Percentiles rank a stretch among this genome's conserved stretches.
These are phyloP conservation scores for Calonectria crousiana DNA, from an alignment of 2,329 filamentous ascomycete genomes.

Conservation along the genomic window DNA sequence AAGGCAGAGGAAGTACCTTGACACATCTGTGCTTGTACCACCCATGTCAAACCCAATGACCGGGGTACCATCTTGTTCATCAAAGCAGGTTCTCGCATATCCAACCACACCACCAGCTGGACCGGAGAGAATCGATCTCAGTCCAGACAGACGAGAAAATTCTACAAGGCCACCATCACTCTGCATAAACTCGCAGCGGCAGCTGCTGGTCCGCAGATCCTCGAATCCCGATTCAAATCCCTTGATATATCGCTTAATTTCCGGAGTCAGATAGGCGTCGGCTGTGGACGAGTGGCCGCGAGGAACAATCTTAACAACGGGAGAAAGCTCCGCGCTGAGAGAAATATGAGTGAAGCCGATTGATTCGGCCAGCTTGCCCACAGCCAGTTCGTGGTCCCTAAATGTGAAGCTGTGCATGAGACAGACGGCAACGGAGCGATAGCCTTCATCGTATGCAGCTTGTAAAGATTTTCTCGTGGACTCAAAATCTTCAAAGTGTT, in stretches of 20 bases:
- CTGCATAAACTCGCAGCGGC: slow-evolving; percentile 94
- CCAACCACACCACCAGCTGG: slow-evolving; percentile 91
- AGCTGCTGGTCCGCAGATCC: slow-evolving; percentile 72
- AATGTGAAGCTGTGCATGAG: slow-evolving; percentile 94
- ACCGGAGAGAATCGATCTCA: slow-evolving; percentile 86
- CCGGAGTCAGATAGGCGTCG: slow-evolving; percentile 55
- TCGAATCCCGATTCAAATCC: slow-evolving; percentile 86
- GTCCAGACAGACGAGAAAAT: slow-evolving; percentile 82
- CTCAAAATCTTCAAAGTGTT: neutral
- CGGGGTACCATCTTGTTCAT: slow-evolving; percentile 81
- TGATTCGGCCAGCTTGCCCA: slow-evolving; percentile 80
- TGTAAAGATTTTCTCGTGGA: slow-evolving; percentile 55
- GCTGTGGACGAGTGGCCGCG: slow-evolving; percentile 55
- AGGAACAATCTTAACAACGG: slow-evolving; percentile 56
- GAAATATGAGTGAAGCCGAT: slow-evolving; percentile 82
- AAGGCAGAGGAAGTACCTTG: slow-evolving; percentile 69
- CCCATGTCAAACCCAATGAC: slow-evolving; percentile 96
- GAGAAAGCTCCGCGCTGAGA: slow-evolving; percentile 52
- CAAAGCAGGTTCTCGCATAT: slow-evolving; percentile 90
- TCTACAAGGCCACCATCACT: slow-evolving; percentile 80
- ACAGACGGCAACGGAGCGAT: slow-evolving; percentile 86
- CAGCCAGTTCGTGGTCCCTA: slow-evolving; percentile 81
- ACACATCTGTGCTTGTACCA: slow-evolving; percentile 91
- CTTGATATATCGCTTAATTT: slow-evolving; percentile 62
- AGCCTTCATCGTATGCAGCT: slow-evolving; percentile 71